phyloP scores from a whole-genome alignment of 495 filamentous ascomycete species.

The Trypethelium eluteriae region DNA sequence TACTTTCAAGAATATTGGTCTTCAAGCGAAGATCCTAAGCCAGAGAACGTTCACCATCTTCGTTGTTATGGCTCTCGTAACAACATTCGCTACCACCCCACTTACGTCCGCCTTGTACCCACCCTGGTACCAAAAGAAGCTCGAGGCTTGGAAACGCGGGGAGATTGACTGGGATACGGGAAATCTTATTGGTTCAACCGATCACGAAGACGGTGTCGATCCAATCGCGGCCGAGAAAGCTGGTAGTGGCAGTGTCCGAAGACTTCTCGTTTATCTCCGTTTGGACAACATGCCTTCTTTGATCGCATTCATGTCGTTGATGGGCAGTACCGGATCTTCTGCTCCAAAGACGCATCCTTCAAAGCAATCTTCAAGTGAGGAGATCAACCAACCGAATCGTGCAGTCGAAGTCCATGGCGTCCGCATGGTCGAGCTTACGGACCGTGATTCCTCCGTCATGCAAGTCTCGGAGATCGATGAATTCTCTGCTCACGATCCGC shows the following conservation, averaged over 20 bases:
- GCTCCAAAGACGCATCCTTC: constrained; percentile 25
- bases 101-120: constrained; percentile 73
- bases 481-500: constrained; percentile 68
- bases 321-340: constrained; percentile 43
- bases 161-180: constrained; percentile 88
- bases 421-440: constrained; percentile 78
- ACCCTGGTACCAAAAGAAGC: constrained; percentile 81
- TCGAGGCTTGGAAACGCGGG: constrained; percentile 80
- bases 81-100: constrained; percentile 86
- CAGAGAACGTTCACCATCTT: constrained; percentile 92
- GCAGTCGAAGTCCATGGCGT: constrained; percentile 77
- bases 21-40: constrained; percentile 84
- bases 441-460: constrained; percentile 94
- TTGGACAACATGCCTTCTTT: constrained; percentile 82
- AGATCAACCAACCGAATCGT: constrained; percentile 31
- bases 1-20: constrained; percentile 70
- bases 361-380: constrained; percentile 10
- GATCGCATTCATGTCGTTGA: constrained; percentile 73
- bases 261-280: constrained; percentile 65
- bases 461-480: constrained; percentile 78
- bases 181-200: constrained; percentile 38
- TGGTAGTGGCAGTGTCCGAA: constrained; percentile 36
- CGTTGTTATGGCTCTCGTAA: constrained; percentile 94
- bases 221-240: constrained; percentile 35
- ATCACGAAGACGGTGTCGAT: constrained; percentile 22